These are phyloP conservation scores for Aegilops speltoides DNA, from an alignment of 176 grass and related monocot species.

Conservation along the genomic window DNA sequence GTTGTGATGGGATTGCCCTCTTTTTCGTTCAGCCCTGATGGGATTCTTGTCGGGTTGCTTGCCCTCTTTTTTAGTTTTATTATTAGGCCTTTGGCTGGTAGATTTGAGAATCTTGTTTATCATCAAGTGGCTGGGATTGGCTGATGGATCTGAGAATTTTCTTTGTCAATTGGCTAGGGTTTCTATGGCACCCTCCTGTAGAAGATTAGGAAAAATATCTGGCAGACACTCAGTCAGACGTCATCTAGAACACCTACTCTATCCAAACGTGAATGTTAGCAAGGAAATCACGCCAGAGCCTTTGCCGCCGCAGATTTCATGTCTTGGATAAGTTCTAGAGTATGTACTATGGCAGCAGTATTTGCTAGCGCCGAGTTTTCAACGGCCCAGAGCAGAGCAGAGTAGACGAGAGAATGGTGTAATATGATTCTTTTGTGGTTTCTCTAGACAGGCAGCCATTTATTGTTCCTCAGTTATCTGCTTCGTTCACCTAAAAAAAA, in stretches of 20 bases:
- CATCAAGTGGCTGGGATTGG: not conserved
- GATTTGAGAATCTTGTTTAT: not conserved
- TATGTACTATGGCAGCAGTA: not conserved
- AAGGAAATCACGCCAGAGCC: not conserved
- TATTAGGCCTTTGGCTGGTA: not conserved
- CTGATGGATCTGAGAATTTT: not conserved
- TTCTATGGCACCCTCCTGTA: not conserved
- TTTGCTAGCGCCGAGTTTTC: not conserved
- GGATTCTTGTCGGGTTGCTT: conserved; percentile 12
- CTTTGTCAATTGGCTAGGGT: not conserved
- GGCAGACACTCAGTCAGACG: not conserved
- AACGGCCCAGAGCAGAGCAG: not conserved
- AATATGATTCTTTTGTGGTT: not conserved
- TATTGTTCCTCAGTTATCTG: not conserved
- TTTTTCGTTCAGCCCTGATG: not conserved
- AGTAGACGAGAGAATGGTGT: not conserved
- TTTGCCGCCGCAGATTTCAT: not conserved
- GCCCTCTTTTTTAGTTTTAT: too few relatives aligned
- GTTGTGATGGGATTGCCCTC: conserved; percentile 7
- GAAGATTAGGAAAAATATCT: not conserved
- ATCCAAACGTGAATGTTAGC: not conserved
- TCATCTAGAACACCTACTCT: conserved; percentile 1
- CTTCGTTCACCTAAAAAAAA: not conserved
- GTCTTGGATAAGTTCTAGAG: not conserved
- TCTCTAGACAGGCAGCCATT: not conserved